phyloP scores from a whole-genome alignment of 2,329 filamentous ascomycete species.

The Fonsecaea erecta region DNA sequence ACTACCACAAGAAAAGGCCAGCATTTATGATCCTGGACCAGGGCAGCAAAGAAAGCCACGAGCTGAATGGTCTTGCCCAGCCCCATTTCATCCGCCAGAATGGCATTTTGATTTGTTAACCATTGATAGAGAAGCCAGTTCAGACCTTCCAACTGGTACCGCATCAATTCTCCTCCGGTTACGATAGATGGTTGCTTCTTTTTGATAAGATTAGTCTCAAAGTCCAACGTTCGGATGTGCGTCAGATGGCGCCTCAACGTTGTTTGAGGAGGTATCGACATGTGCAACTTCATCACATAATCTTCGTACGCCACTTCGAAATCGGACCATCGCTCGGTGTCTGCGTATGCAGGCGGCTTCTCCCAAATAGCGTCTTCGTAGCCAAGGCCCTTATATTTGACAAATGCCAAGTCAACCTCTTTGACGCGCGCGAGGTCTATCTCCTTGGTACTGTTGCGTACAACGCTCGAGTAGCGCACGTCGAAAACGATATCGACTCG shows the following conservation, averaged over 20 bases:
- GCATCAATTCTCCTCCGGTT: constrained; percentile 81
- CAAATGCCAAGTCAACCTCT: constrained; percentile 73
- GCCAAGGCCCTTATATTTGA: constrained; percentile 90
- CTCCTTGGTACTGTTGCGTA: constrained; percentile 63
- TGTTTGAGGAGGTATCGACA: constrained; percentile 60
- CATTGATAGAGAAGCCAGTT: constrained; percentile 97
- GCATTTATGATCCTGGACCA: constrained; percentile 72
- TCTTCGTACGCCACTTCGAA: constrained; percentile 85
- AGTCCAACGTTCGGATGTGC: constrained; percentile 68
- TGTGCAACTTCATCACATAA: constrained; percentile 78
- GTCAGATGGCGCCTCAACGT: constrained; percentile 70
- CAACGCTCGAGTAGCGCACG: constrained; percentile 69
- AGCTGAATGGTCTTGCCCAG: constrained; percentile 97
- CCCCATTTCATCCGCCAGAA: constrained; percentile 97
- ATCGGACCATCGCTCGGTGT: constrained; percentile 73
- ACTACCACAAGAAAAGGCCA: constrained; percentile 94
- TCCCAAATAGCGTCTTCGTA: constrained; percentile 96
- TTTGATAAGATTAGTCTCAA: constrained; percentile 68
- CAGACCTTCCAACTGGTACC: constrained; percentile 87
- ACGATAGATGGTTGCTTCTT: constrained; percentile 74
- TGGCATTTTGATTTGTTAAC: constrained; percentile 79
- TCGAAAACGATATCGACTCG: constrained; percentile 87
- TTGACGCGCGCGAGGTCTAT: constrained; percentile 73
- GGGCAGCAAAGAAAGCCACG: constrained; percentile 75
- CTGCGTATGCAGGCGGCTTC: constrained; percentile 68